phyloP scores from a whole-genome alignment of 768 basidiomycete species.

The Agrocybe praecox region DNA sequence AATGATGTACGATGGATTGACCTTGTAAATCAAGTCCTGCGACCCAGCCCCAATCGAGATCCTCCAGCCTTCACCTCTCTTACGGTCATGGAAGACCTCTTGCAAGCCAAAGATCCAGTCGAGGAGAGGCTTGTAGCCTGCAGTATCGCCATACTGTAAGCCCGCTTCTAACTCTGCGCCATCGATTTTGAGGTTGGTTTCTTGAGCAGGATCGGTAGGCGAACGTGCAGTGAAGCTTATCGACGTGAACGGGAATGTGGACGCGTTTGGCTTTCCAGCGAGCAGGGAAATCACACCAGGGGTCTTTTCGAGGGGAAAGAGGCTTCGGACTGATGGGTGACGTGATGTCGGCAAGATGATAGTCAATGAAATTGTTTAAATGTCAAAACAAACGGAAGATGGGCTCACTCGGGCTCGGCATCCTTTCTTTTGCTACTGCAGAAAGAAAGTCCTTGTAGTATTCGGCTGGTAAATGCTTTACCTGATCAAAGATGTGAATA shows the following conservation, averaged over 20 bases:
- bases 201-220: slow-evolving; percentile 43
- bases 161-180: slow-evolving; percentile 62
- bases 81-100: slow-evolving; percentile 65
- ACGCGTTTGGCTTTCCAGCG: slow-evolving; percentile 89
- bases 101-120: slow-evolving; percentile 79
- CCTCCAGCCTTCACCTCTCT: slow-evolving; percentile 67
- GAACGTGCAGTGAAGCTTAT: slow-evolving; percentile 67
- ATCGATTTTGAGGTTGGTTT: slow-evolving; percentile 55
- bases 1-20: neutral
- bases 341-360: neutral
- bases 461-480: slow-evolving; percentile 47
- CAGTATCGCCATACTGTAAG: slow-evolving; percentile 78
- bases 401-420: slow-evolving; percentile 63
- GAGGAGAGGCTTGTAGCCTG: slow-evolving; percentile 63
- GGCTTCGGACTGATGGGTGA: slow-evolving; percentile 53
- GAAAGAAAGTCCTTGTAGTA: slow-evolving; percentile 68
- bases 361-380: neutral
- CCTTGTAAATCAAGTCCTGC: slow-evolving; percentile 91
- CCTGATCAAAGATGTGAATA: slow-evolving; percentile 7
- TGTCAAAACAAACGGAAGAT: neutral
- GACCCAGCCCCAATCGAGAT: slow-evolving; percentile 82
- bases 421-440: slow-evolving; percentile 56
- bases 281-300: slow-evolving; percentile 83
- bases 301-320: slow-evolving; percentile 77
- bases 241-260: slow-evolving; percentile 90